Evolutionary conservation across 2,329 filamentous ascomycete species (phyloP), one percentile per base, ranked within the genome.

Genomic region (Emergomyces pasteurianus): DNA sequence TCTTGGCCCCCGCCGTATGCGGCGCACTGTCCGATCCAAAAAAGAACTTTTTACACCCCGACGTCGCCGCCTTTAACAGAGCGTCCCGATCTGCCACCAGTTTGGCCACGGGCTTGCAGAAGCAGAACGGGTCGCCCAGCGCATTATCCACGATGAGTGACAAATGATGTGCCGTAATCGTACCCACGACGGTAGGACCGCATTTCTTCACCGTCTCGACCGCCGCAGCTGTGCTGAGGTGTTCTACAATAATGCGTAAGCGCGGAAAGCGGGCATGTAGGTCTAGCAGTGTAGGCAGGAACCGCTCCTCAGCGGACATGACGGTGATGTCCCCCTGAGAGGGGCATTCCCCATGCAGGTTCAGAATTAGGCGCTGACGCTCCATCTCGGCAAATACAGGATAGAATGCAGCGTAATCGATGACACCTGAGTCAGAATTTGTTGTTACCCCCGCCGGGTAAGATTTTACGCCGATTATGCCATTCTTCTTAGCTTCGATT

Each of bases 321-420:
- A 83, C 80, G 0, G 81, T 83, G 62, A 82, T 77, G 49, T 75
- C 71, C 78, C 38, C 73, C 65, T 78, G 78, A 1, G 80, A 80
- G 0, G 85, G 86, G n/a, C 87, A 84, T 75, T 96, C 92, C 65
- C 92, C 92, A 72, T 97, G 92, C n/a, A 97, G 79, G 76, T 96
- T 96, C 49, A 95, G 81, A n/a, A 95, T 82, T 71, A 96, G 79
- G 66, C 86, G 85, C 66, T 91, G 84, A 62, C 86, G 78, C 71
- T 96, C 88, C 92, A 97, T 96, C 65, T 89, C 88, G n/a, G 81
- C 83, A 70, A 97, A 95, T 16, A 92, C 88, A 6, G 76, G 75
- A 61, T 78, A 78, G 66, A 77, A 77, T 18, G 71, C 65, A 9
- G 73, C 71, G 61, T 77, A 77, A 65, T 77, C 75, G 49, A 77